These are phyloP conservation scores for Powellomyces hirtus DNA, from an alignment of 192 early-diverging fungal species.

Conservation along the genomic window DNA sequence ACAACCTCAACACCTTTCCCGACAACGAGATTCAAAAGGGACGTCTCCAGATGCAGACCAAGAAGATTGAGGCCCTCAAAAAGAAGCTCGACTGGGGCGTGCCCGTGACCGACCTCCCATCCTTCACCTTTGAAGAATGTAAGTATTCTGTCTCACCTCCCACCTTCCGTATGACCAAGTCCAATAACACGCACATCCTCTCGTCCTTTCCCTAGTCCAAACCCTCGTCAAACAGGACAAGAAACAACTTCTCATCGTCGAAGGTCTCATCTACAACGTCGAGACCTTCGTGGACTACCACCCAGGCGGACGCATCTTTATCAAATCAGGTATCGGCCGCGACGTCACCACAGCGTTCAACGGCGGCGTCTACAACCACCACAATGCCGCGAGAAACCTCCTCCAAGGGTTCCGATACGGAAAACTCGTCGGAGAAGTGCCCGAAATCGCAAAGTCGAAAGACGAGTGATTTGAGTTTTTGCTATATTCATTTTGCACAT, in stretches of 20 bases:
- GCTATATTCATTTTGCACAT: too few relatives aligned
- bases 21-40: conserved; percentile 51
- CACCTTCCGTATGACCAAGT: background rate
- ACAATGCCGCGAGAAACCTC: conserved; percentile 84
- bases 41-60: conserved; percentile 75
- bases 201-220: conserved; percentile 36
- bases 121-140: conserved; percentile 39
- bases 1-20: conserved; percentile 44
- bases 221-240: conserved; percentile 65
- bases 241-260: conserved; percentile 77
- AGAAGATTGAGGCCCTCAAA: conserved; percentile 64
- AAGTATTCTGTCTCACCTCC: background rate
- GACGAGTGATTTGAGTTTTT: too few relatives aligned
- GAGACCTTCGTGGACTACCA: conserved; percentile 79
- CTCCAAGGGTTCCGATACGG: conserved; percentile 48
- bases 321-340: conserved; percentile 73
- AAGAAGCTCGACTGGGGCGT: conserved; percentile 71
- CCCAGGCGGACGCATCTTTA: conserved; percentile 77
- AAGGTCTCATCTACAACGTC: conserved; percentile 81
- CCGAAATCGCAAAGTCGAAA: conserved; percentile 11
- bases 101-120: conserved; percentile 65
- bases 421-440: conserved; percentile 26
- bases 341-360: conserved; percentile 86
- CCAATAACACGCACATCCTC: background rate
- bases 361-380: conserved; percentile 87